These are phyloP conservation scores for Sporothrix brasiliensis DNA, from an alignment of 2,329 filamentous ascomycete species.

Conservation along the genomic window DNA sequence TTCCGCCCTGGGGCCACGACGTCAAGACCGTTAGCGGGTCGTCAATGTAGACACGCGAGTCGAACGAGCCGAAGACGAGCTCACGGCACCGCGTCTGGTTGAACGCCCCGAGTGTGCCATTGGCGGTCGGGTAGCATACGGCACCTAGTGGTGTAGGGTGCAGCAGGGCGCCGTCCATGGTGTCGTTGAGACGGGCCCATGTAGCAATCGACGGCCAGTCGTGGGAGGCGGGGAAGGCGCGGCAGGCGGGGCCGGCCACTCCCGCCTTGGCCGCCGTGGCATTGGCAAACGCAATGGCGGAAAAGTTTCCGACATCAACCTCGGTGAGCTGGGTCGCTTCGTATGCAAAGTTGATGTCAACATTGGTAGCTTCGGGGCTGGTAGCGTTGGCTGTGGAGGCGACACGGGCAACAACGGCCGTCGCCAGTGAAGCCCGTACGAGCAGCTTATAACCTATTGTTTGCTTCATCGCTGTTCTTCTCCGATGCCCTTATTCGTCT, in stretches of 20 bases:
- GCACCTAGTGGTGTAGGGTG: constrained; percentile 43
- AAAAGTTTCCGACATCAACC: constrained; percentile 42
- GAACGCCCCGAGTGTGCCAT: constrained; percentile 35
- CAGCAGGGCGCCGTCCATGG: constrained; percentile 43
- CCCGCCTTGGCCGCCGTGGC: constrained; percentile 27
- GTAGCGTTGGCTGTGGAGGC: background rate
- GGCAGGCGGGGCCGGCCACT: constrained; percentile 37
- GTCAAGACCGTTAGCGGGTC: constrained; percentile 42
- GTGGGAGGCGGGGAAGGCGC: constrained; percentile 40
- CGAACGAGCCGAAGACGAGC: constrained; percentile 39
- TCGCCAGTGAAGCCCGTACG: background rate
- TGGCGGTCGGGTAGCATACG: constrained; percentile 43
- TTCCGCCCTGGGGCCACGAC: constrained; percentile 45
- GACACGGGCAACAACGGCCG: background rate
- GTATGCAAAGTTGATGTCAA: constrained; percentile 31
- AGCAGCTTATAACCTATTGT: background rate
- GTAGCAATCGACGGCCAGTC: constrained; percentile 42
- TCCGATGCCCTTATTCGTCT: background rate
- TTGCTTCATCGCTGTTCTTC: background rate
- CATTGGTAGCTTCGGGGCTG: background rate
- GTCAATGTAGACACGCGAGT: constrained; percentile 41
- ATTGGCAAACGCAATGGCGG: constrained; percentile 40
- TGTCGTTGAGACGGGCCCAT: constrained; percentile 41
- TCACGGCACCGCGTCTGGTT: constrained; percentile 41
- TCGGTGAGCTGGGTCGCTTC: constrained; percentile 40